Evolutionary conservation across 371 early-diverging fungal species (phyloP).

Genomic region (Mortierella sp.): DNA sequence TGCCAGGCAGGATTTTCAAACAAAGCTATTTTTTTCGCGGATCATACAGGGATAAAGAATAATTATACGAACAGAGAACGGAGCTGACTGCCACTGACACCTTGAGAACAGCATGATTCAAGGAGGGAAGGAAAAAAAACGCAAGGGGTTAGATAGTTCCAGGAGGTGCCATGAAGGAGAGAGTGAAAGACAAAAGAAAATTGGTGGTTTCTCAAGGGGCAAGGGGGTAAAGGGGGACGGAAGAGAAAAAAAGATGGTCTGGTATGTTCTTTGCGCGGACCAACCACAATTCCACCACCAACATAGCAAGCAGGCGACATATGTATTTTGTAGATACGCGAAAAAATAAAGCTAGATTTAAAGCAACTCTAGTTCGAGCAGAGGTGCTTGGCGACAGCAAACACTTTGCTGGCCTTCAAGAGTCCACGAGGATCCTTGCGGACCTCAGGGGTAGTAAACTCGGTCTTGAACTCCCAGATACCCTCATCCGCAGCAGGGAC

Average conservation of each 20-base stretch:
- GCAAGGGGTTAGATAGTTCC: not conserved
- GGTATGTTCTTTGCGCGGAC: not conserved
- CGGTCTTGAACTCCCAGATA: slow-evolving; percentile 56
- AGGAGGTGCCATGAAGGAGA: not conserved
- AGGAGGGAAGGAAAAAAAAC: not conserved
- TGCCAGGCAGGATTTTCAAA: not conserved
- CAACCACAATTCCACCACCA: not conserved
- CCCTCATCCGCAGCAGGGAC: slow-evolving; percentile 34
- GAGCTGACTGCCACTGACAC: not conserved
- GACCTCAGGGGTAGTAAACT: slow-evolving; percentile 58
- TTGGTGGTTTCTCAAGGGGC: not conserved
- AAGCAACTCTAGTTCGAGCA: slow-evolving; percentile 9
- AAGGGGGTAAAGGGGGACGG: not conserved
- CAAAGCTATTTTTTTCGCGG: not conserved
- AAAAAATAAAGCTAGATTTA: not conserved
- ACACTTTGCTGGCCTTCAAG: slow-evolving; percentile 54
- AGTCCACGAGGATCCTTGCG: slow-evolving; percentile 58
- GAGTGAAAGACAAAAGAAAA: not conserved
- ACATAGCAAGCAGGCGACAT: not conserved
- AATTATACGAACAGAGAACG: not conserved
- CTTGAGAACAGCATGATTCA: not conserved
- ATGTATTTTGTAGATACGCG: not conserved
- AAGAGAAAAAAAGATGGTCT: not conserved
- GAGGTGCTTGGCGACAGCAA: slow-evolving; percentile 31
- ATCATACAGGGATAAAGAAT: not conserved